Conservation (phyloP, 306 rosid species). For the Sicyos edulis region DNA sequence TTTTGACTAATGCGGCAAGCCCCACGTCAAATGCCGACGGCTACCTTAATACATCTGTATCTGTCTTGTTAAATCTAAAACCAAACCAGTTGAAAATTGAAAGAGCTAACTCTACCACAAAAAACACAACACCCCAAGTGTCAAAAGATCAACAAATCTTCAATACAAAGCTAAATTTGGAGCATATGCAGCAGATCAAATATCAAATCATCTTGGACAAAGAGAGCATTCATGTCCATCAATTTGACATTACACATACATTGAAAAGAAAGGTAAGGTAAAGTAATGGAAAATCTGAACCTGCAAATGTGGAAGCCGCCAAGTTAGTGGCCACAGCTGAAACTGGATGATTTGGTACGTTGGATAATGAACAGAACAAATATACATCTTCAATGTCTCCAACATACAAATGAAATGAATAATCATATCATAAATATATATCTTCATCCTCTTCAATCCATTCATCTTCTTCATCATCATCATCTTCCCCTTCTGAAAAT, state of each 20-base stretch:
- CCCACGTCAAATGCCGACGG: too few relatives aligned
- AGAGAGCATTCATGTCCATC: neutral
- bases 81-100: slow-evolving; percentile 11
- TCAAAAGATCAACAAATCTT: neutral
- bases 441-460: slow-evolving; percentile 27
- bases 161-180: neutral
- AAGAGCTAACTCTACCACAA: slow-evolving; percentile 12
- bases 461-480: slow-evolving; percentile 14
- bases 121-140: neutral
- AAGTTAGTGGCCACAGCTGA: neutral
- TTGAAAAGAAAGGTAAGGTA: neutral
- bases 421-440: too few relatives aligned
- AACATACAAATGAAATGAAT: too few relatives aligned
- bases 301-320: slow-evolving; percentile 4
- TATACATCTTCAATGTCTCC: too few relatives aligned
- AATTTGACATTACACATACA: neutral
- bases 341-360: neutral
- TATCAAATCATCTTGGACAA: neutral
- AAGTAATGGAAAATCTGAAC: slow-evolving; percentile 13
- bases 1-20: too few relatives aligned
- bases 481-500: slow-evolving; percentile 47
- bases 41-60: neutral
- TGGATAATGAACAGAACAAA: neutral
- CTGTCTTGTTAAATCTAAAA: neutral
- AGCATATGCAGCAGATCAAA: neutral